Base-by-base conservation (phyloP, 2,329 filamentous ascomycete genomes). In the Cylindrodendrum hubeiense region DNA sequence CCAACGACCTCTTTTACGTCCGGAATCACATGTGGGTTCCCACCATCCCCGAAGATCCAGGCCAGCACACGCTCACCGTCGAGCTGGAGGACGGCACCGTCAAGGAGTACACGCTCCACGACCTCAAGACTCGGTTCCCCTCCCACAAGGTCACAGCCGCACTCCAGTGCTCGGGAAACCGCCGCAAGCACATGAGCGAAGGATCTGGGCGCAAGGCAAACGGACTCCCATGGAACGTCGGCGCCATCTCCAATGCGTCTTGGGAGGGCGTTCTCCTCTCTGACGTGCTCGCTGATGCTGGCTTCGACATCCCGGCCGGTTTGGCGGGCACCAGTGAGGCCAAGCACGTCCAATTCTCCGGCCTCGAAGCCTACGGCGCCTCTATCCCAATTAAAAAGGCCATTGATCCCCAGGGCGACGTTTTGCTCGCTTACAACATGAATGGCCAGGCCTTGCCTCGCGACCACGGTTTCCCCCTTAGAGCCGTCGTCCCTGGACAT, bases 391-490 rank as follows among this genome's bases (percentile, higher is more conserved):
- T 91, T 52, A 79, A 83, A 34, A 85, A 88, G 22, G 86, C 86
- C 0, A 75, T 90, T 19, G 88, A 90, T 53, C 86, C 86, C 0
- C 82, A 83, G 37, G 87, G 86, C 57, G 90, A 93, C 67, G 90
- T 92, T 7, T 79, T 93, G 28, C 80, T 92, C 0, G 90, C 90
- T 0, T 91, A 89, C 70, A 83, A 83, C 51, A 93, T 93, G 90
- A 92, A 92, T 67, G 89, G 87, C 53, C 75, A 85, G 62, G 82
- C 87, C 0, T 79, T 93, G 1, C 89, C 89, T 0, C 84, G 83
- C 2, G 90, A 92, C 64, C 90, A 93, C 70, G 90, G 90, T 0
- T 92, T 85, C 69, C 90, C 90, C 0, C 77, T 91, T 15, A 83
- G 89, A 2, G 85, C 86, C 0, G 81, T 91, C 3, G 87, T 91